These are phyloP conservation scores for Arachnomyces sp. DNA, from an alignment of 2,329 filamentous ascomycete genomes.

Conservation along the genomic window DNA sequence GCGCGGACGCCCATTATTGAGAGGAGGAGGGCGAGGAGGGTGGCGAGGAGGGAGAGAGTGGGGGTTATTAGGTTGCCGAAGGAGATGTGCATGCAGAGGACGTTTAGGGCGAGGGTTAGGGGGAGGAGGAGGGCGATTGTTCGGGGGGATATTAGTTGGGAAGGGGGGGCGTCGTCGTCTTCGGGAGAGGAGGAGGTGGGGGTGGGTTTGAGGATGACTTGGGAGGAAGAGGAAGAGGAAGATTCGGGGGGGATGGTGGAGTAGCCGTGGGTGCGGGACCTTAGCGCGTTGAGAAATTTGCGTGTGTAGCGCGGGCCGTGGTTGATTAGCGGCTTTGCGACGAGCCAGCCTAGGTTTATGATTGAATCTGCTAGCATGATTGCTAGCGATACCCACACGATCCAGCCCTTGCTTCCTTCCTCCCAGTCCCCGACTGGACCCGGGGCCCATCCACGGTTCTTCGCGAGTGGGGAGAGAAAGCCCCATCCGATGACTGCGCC, in stretches of 20 bases:
- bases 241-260: constrained; percentile 20
- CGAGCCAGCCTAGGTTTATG: constrained; percentile 73
- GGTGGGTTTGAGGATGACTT: constrained; percentile 11
- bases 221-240: no score
- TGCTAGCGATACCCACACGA: constrained; percentile 89
- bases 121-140: constrained; percentile 68
- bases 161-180: constrained; percentile 70
- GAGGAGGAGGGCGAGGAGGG: constrained; percentile 68
- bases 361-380: constrained; percentile 96
- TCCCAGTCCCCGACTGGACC: constrained; percentile 84
- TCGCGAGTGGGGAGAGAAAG: constrained; percentile 79
- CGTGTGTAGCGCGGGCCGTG: constrained; percentile 33
- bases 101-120: constrained; percentile 68
- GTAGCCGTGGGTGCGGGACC: constrained; percentile 22
- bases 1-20: constrained; percentile 58
- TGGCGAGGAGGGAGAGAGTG: constrained; percentile 65
- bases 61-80: constrained; percentile 78
- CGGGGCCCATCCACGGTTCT: constrained; percentile 78
- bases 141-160: constrained; percentile 67
- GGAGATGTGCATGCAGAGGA: constrained; percentile 69
- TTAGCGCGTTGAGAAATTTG: constrained; percentile 20
- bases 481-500: constrained; percentile 88
- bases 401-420: constrained; percentile 92
- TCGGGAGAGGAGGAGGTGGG: no score
- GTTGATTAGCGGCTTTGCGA: constrained; percentile 53